These are phyloP conservation scores for Fusarium veterinarium DNA, from an alignment of 2,329 filamentous ascomycete genomes.

Conservation along the genomic window DNA sequence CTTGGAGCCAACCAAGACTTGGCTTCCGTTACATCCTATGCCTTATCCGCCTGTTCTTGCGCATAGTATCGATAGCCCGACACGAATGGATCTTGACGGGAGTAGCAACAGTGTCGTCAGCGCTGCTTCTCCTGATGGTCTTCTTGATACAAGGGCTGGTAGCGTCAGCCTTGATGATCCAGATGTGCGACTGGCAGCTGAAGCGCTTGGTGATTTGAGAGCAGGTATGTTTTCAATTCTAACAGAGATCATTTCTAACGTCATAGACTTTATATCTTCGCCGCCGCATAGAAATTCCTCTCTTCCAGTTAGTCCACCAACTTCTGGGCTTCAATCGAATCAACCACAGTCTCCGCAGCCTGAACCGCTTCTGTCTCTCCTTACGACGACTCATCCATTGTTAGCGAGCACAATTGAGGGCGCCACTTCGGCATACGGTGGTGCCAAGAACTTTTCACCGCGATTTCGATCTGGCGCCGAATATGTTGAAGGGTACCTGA, in stretches of 20 bases:
- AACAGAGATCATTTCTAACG: constrained; percentile 20
- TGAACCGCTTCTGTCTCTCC: constrained; percentile 85
- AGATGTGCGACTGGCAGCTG: constrained; percentile 76
- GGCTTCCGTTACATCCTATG: constrained; percentile 63
- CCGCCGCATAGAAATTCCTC: constrained; percentile 61
- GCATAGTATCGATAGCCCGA: constrained; percentile 58
- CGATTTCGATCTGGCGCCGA: constrained; percentile 90
- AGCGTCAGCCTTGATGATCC: constrained; percentile 73
- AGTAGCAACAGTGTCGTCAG: constrained; percentile 55
- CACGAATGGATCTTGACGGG: constrained; percentile 61
- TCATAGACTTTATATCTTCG: constrained; percentile 73
- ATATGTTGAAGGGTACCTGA: constrained; percentile 89
- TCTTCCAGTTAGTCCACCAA: constrained; percentile 53
- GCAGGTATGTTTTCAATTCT: constrained; percentile 63
- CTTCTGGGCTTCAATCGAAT: constrained; percentile 46
- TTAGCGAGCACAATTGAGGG: constrained; percentile 87
- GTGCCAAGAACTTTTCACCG: constrained; percentile 90
- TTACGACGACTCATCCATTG: constrained; percentile 89
- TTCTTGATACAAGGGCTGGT: constrained; percentile 57
- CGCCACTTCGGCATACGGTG: constrained; percentile 86
- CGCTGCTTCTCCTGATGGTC: constrained; percentile 59
- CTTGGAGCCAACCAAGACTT: constrained; percentile 46
- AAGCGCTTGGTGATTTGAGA: constrained; percentile 79
- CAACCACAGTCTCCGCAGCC: constrained; percentile 61
- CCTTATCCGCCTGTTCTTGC: constrained; percentile 48